These are phyloP conservation scores for Phlebiopsis gigantea DNA, from an alignment of 768 basidiomycete genomes.

Conservation along the genomic window DNA sequence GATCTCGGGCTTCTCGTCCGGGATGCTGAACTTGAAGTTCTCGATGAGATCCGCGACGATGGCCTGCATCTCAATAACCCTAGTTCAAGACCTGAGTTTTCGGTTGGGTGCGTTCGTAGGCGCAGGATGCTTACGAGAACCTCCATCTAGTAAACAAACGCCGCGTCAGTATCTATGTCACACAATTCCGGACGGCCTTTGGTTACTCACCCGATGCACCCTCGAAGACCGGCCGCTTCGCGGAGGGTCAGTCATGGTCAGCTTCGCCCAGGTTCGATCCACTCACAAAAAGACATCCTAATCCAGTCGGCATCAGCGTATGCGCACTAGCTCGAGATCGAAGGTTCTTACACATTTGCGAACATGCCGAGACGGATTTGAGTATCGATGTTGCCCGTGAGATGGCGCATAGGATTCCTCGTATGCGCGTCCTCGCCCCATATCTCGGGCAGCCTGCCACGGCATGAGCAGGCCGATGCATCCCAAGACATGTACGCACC, in stretches of 20 bases:
- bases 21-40: slow-evolving; percentile 31
- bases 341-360: slow-evolving; percentile 4
- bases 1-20: slow-evolving; percentile 26
- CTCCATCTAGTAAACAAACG: slow-evolving; percentile 1
- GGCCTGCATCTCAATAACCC: slow-evolving; percentile 30
- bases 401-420: slow-evolving; percentile 25
- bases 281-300: slow-evolving; percentile 1
- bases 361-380: slow-evolving; percentile 7
- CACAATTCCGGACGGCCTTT: background rate
- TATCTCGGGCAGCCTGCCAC: slow-evolving; percentile 18
- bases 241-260: background rate
- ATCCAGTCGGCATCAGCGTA: background rate
- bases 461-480: background rate
- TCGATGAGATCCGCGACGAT: slow-evolving; percentile 31
- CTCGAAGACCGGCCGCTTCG: slow-evolving; percentile 10
- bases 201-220: background rate
- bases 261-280: background rate
- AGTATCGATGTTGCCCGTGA: slow-evolving; percentile 10
- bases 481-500: slow-evolving; percentile 18
- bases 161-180: background rate
- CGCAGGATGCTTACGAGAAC: background rate
- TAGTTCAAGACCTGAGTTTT: background rate
- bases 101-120: too few relatives aligned
- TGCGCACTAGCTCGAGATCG: background rate
- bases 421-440: slow-evolving; percentile 29